Base-by-base conservation (phyloP, 768 basidiomycete genomes). In the Calocybe cyanea region DNA sequence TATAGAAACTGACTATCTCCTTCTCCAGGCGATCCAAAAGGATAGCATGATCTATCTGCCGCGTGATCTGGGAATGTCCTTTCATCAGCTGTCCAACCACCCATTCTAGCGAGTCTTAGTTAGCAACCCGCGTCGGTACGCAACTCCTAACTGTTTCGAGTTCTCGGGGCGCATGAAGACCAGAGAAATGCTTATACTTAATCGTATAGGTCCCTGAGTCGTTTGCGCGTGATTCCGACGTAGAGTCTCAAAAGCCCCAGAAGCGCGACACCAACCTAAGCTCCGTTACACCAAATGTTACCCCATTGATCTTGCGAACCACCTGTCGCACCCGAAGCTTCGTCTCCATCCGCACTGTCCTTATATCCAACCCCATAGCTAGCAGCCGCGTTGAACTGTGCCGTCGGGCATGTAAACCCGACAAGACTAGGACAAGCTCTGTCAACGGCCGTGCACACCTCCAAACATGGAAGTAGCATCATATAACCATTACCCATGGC, bases 351-450 rank as follows among this genome's bases (percentile, higher is more conserved):
- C 6, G 64, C 70, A 21, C 70, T 67, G 57, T 92, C 88, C 10
- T 87, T 67, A 56, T 74, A 89, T 0, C 88, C 88, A 14, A 89
- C 78, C 2, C 84, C 89, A 56, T 92, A 91, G 59, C 83, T 88
- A 34, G 61, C 61, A 3, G 63, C 72, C 0, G 87, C 87, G 47
- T 84, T 87, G 55, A 83, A 84, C 28, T 62, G 56, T 39, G 65
- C 56, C 10, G 72, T 56, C 2, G 89, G 91, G 52, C 91, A 92
- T 49, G 65, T 63, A 65, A 89, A 86, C 2, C 77, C 74, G 8
- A 94, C 52, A 54, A 88, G 80, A 21, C 71, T 70, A 3, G 91
- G 91, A 59, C 91, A 94, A 9, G 87, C 77, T 20, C 91, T 77
- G 52, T 87, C 84, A 18, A 77, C 80, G 1, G 76, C 72, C 14